Percentiles rank a stretch among this genome's conserved stretches.
phyloP scores from a whole-genome alignment of 805 yeast species.

The Candida silvatica region DNA sequence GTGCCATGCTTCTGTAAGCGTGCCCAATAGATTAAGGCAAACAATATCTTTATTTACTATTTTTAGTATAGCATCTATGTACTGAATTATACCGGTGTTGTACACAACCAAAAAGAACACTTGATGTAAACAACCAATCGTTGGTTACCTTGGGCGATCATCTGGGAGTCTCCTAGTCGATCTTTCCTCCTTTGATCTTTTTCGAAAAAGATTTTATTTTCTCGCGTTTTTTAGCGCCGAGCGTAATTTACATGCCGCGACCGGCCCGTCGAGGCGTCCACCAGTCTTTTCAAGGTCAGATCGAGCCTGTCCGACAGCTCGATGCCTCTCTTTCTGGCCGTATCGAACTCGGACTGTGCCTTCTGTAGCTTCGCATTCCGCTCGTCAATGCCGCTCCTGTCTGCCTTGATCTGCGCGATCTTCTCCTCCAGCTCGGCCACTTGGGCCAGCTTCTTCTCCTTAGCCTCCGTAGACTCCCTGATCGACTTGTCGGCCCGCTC shows the following conservation, averaged over 20 bases:
- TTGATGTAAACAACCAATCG: no score
- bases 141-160: no score
- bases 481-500: slow-evolving; percentile 43
- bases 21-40: no score
- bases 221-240: not conserved
- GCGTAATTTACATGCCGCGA: slow-evolving; percentile 19
- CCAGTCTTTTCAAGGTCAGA: slow-evolving; percentile 11
- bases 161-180: no score
- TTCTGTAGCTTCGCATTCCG: not conserved
- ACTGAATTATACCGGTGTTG: no score
- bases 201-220: not conserved
- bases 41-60: no score
- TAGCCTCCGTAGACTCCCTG: slow-evolving; percentile 31
- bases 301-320: slow-evolving; percentile 9
- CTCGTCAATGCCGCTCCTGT: slow-evolving; percentile 3
- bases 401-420: slow-evolving; percentile 7
- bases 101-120: no score
- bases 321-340: slow-evolving; percentile 6
- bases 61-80: no score
- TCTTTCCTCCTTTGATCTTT: not conserved
- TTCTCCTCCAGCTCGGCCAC: slow-evolving; percentile 6
- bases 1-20: slow-evolving; percentile 21
- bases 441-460: slow-evolving; percentile 11
- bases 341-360: not conserved
- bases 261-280: slow-evolving; percentile 12